Evolutionary conservation across 1,284 basidiomycete species (phyloP), one percentile per base, ranked within the genome.

Genomic region (Veloporphyrellus conicus): DNA sequence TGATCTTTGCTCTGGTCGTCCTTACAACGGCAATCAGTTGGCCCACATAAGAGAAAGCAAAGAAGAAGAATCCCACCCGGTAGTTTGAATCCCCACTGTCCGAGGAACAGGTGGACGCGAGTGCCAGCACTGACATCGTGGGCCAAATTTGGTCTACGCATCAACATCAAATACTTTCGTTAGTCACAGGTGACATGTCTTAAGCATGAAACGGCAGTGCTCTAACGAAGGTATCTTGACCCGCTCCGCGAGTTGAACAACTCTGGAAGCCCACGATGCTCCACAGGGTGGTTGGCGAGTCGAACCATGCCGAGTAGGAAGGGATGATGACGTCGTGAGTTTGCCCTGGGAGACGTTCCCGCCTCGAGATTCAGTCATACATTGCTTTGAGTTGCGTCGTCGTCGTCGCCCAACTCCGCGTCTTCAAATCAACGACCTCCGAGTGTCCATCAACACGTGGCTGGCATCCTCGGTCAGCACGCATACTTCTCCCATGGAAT

Each of bases 11-110:
- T 98, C 95, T 29, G 94, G 73, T 99, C 95, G 61, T 99, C 91
- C 93, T 99, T 64, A 1, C 42, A 41, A 48, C 43, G 15, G 23
- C 15, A 18, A 34, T 36, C 11, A 27, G 51, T 54, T 22, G 42
- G 20, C 34, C 40, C 27, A 28, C 12, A 35, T 11, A 4, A 44
- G 7, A 25, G 32, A 20, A 59, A 34, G 66, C 58, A 1, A n/a
- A 4, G 28, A 42, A 16, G 59, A 66, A 46, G 28, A 46, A 48
- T 16, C 41, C 47, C 57, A 92, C 93, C 77, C 96, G 95, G 66
- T 99, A 99, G 74, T 99, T 99, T 88, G 50, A 99, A 76, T 0
- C 96, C 95, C 95, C 95, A 99, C 65, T 98, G 95, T 68, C 99
- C 96, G 35, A 99, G 77, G 68, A 99, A 98, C 15, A 93, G 94